Evolutionary conservation across 257 asterid species (phyloP), one percentile per base, ranked within the genome.

Genomic region (Capsicum chinense): DNA sequence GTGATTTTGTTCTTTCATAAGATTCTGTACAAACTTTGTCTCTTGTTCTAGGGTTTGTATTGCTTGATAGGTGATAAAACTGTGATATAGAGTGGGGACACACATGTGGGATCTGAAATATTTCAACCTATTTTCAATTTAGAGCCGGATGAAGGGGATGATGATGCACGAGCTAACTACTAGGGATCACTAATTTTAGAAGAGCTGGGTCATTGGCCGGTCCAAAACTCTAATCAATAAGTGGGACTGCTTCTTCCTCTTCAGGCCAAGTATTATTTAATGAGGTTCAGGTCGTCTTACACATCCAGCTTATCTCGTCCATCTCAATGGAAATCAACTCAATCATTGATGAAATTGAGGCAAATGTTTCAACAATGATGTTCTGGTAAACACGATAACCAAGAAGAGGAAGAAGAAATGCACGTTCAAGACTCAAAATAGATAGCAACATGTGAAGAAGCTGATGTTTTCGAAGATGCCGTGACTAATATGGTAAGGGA

Each of bases 311-410:
- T 39, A 39, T 3, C 44, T 39, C 63, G 63, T n/a, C 50, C 74
- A 35, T 35, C 19, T 35, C 74, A 35, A 67, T 13, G 47, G 9
- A 67, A 67, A 67, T 35, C 16, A 48, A 67, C 39, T 48, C 50
- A 67, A 67, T 35, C 74, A 14, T 11, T 67, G 47, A 67, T 67
- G 74, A 67, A 67, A 42, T 66, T 66, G 74, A 35, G 74, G 74
- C 50, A 35, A 35, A 6, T 66, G 33, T 64, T 64, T 64, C 70
- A 21, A 26, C 9, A 67, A 67, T 39, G 44, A 39, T 3, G 5
- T 39, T 39, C 44, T 39, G 44, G 44, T 39, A 39, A 39, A 39
- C 44, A 39, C 44, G 44, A 39, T 3, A 39, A 39, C 44, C 44
- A 39, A 39, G 44, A 39, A 39, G 44, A 39, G 44, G 44, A 39